Evolutionary conservation across 345 rosid genomes (phyloP).

Genomic region (Arabidopsis arenosa): DNA sequence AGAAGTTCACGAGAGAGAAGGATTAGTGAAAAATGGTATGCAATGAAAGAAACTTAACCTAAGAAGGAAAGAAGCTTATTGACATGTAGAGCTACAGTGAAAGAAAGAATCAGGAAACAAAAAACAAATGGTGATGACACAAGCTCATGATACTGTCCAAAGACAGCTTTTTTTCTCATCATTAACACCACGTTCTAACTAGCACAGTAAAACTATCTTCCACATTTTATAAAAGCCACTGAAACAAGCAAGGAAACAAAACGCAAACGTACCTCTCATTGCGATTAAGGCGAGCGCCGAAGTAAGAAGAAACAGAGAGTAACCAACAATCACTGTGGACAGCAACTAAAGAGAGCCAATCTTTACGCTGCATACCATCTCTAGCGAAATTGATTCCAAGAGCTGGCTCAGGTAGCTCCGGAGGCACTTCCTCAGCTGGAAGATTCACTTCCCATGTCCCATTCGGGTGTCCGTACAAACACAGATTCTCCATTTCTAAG

Average conservation of each 20-base stretch:
- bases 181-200: neutral
- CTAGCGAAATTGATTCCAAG: slow-evolving; percentile 85
- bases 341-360: slow-evolving; percentile 84
- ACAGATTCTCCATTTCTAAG: slow-evolving; percentile 77
- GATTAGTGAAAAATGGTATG: neutral
- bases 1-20: neutral
- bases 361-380: slow-evolving; percentile 82
- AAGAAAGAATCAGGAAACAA: slow-evolving; percentile 4
- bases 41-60: neutral
- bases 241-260: neutral
- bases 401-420: slow-evolving; percentile 88
- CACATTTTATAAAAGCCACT: neutral
- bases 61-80: neutral
- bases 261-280: slow-evolving; percentile 61
- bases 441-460: slow-evolving; percentile 83
- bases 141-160: slow-evolving; percentile 17
- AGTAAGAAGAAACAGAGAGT: slow-evolving; percentile 77
- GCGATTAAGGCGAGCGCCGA: slow-evolving; percentile 79
- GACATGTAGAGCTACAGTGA: neutral
- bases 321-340: slow-evolving; percentile 90
- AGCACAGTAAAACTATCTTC: neutral
- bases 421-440: slow-evolving; percentile 83
- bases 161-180: neutral
- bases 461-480: slow-evolving; percentile 76
- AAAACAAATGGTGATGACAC: neutral